Conservation (phyloP, 169 alveolate genomes). For the Cryptosporidium tyzzeri region DNA sequence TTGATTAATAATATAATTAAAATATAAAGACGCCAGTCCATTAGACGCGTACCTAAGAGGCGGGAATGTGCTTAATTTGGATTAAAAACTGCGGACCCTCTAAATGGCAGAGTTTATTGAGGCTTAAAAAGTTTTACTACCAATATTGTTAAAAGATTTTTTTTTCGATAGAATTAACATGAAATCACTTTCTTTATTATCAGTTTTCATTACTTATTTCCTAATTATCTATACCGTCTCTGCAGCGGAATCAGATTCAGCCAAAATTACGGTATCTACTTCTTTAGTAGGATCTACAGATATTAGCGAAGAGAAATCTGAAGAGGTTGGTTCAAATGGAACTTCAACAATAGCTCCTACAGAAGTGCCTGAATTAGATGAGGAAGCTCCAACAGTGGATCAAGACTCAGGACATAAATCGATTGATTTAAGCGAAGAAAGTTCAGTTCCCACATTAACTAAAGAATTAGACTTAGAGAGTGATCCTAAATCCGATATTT, state of each 20-base stretch:
- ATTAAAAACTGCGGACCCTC: conserved; percentile 30
- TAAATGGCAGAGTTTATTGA: neutral
- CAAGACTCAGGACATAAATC: too few relatives aligned
- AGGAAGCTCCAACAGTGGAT: neutral
- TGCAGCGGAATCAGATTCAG: neutral
- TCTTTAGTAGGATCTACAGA: neutral
- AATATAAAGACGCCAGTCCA: conserved; percentile 32
- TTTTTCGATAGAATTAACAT: neutral
- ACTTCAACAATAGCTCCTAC: neutral
- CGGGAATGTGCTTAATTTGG: conserved; percentile 20
- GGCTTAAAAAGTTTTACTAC: neutral
- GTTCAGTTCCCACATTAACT: neutral
- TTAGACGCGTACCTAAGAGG: conserved; percentile 47
- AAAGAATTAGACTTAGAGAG: neutral
- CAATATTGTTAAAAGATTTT: neutral
- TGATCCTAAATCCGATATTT: neutral
- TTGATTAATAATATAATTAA: neutral
- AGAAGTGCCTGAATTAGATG: neutral
- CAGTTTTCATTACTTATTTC: neutral
- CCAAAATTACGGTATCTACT: neutral
- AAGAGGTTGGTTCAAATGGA: neutral
- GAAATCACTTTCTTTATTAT: conserved; percentile 2
- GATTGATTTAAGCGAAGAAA: too few relatives aligned
- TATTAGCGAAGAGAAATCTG: neutral
- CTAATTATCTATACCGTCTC: neutral